Percentiles rank a stretch among this genome's conserved stretches.
These are phyloP conservation scores for Boletellus deceptivus DNA, from an alignment of 1,284 basidiomycete genomes.

Conservation along the genomic window DNA sequence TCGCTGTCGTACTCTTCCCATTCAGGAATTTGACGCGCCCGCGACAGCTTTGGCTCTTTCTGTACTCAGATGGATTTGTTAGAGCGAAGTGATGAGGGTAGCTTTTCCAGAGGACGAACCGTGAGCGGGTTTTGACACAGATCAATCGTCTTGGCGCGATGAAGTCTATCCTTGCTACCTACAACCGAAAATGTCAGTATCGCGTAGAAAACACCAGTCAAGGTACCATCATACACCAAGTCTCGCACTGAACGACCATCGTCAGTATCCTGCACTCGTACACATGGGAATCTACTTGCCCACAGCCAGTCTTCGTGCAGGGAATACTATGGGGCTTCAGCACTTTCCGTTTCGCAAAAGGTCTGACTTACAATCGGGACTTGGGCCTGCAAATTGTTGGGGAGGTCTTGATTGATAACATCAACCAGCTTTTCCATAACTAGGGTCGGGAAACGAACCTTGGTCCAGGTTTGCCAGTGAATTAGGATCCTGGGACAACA, in stretches of 20 bases:
- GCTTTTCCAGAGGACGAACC: constrained; percentile 44
- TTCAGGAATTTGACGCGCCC: constrained; percentile 94
- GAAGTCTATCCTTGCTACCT: constrained; percentile 78
- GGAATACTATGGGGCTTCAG: constrained; percentile 57
- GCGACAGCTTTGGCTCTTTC: constrained; percentile 94
- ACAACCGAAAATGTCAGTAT: constrained; percentile 11
- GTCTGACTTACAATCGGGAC: constrained; percentile 75
- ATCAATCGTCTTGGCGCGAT: constrained; percentile 87
- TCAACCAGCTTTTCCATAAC: background rate
- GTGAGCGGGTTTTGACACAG: constrained; percentile 92
- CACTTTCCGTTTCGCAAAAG: background rate
- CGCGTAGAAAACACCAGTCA: background rate
- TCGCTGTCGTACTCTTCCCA: constrained; percentile 92
- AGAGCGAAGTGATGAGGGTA: background rate
- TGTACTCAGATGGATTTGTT: constrained; percentile 31
- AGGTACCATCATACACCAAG: constrained; percentile 65
- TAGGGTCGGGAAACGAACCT: constrained; percentile 43
- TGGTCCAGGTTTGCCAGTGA: constrained; percentile 96
- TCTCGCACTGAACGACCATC: constrained; percentile 61
- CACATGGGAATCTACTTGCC: constrained; percentile 45
- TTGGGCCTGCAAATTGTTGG: constrained; percentile 86
- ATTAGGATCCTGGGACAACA: constrained; percentile 88
- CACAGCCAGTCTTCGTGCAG: constrained; percentile 91
- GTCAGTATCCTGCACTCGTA: constrained; percentile 10
- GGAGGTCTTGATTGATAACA: constrained; percentile 62